These are phyloP conservation scores for Vachellia collinsii DNA, from an alignment of 306 rosid species.

Conservation along the genomic window DNA sequence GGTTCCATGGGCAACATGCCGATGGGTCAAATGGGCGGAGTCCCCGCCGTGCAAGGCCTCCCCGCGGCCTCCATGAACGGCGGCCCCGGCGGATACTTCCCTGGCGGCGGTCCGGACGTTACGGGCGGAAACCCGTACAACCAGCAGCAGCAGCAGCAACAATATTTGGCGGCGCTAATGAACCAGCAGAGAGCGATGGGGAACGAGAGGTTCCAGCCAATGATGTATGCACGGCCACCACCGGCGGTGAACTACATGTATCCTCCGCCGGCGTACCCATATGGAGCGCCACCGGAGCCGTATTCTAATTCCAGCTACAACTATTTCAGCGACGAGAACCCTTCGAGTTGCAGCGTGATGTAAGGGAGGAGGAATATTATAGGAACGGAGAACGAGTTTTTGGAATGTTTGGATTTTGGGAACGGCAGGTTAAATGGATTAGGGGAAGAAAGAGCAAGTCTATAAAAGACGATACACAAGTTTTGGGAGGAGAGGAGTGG, in stretches of 20 bases:
- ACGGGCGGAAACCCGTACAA: slow-evolving; percentile 62
- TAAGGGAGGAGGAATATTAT: slow-evolving; percentile 46
- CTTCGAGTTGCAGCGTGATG: slow-evolving; percentile 77
- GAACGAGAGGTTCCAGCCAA: slow-evolving; percentile 69
- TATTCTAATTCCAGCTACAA: slow-evolving; percentile 31
- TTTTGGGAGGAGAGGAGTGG: too few relatives aligned
- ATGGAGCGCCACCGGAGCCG: slow-evolving; percentile 45
- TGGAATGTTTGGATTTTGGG: not conserved
- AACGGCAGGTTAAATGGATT: too few relatives aligned
- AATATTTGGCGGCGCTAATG: slow-evolving; percentile 65
- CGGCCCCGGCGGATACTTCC: slow-evolving; percentile 40
- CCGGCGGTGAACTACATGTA: slow-evolving; percentile 49
- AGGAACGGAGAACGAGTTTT: slow-evolving; percentile 50
- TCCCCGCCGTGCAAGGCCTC: slow-evolving; percentile 66
- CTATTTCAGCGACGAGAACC: slow-evolving; percentile 73
- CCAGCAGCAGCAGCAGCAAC: slow-evolving; percentile 45
- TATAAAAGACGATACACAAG: too few relatives aligned
- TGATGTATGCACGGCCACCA: slow-evolving; percentile 65
- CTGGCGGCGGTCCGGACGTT: slow-evolving; percentile 49
- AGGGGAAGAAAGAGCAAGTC: too few relatives aligned
- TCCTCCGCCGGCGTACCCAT: slow-evolving; percentile 41
- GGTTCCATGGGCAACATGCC: slow-evolving; percentile 55
- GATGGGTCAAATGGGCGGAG: slow-evolving; percentile 55
- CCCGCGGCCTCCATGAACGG: slow-evolving; percentile 51
- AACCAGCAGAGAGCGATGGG: slow-evolving; percentile 66